Conservation (phyloP, 2,329 filamentous ascomycete species). For the Epicoccum nigrum region DNA sequence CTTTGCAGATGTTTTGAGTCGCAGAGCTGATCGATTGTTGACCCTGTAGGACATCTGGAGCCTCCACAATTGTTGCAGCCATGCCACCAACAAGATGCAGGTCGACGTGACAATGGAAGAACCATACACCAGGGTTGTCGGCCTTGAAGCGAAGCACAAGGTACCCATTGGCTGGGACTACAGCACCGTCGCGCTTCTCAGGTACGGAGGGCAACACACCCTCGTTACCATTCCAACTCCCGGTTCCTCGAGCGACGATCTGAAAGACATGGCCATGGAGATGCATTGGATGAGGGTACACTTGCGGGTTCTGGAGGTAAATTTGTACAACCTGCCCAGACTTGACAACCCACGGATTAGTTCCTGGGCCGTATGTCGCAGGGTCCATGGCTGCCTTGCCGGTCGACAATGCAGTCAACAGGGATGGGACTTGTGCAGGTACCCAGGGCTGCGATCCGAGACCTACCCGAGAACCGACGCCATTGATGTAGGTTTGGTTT, state of each 20-base stretch:
- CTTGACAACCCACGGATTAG: constrained; percentile 16
- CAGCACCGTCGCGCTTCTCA: constrained; percentile 48
- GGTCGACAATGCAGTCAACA: constrained; percentile 75
- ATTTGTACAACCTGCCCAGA: constrained; percentile 13
- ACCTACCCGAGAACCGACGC: constrained; percentile 59
- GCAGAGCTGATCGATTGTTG: constrained; percentile 20
- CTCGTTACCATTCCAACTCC: constrained; percentile 50
- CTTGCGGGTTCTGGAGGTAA: constrained; percentile 45
- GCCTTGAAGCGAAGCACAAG: constrained; percentile 33
- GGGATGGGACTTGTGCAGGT: constrained; percentile 73
- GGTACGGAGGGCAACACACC: constrained; percentile 47
- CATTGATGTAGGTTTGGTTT: constrained; percentile 66
- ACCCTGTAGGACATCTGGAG: constrained; percentile 26
- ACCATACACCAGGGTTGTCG: constrained; percentile 49
- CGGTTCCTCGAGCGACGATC: constrained; percentile 50
- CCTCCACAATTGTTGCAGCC: constrained; percentile 35
- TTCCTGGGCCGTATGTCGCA: constrained; percentile 29
- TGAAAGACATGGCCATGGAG: constrained; percentile 32
- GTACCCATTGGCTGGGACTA: constrained; percentile 44
- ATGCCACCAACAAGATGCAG: constrained; percentile 41
- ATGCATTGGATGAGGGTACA: constrained; percentile 51
- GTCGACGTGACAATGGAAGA: constrained; percentile 45
- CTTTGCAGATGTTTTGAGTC: constrained; percentile 22
- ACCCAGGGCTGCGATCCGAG: constrained; percentile 71
- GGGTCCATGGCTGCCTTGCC: constrained; percentile 51